Evolutionary conservation across 257 asterid genomes (phyloP).

Genomic region (Thymus quinquecostatus): DNA sequence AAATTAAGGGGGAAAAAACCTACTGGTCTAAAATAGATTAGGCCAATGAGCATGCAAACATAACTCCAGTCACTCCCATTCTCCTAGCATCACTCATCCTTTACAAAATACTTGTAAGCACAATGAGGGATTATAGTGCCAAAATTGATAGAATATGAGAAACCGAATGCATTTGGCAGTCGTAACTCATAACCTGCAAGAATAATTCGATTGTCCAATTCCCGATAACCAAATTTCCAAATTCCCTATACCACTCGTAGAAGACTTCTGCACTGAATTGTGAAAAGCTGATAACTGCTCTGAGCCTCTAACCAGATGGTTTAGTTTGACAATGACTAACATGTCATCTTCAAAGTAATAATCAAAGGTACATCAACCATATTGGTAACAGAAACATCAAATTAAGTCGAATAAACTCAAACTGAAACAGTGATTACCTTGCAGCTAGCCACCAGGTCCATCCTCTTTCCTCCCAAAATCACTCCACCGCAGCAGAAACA

Average conservation of each 20-base stretch:
- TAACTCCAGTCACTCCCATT: too few species aligned
- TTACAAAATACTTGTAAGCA: too few species aligned
- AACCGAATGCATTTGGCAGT: too few species aligned
- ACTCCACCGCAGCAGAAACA: constrained; percentile 34
- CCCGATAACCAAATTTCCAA: too few species aligned
- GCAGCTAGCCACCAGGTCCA: constrained; percentile 45
- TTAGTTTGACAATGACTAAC: neutral
- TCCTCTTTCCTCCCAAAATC: constrained; percentile 28
- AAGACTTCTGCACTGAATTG: neutral
- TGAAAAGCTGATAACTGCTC: constrained; percentile 9
- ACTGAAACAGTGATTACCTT: constrained; percentile 31
- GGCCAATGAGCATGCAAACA: neutral
- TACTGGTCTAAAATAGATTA: neutral
- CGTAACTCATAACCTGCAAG: too few species aligned
- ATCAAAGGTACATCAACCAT: constrained; percentile 5
- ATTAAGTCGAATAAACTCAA: neutral
- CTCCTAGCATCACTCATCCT: too few species aligned
- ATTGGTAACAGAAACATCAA: constrained; percentile 15
- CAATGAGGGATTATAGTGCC: too few species aligned
- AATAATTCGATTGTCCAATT: too few species aligned
- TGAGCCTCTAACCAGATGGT: constrained; percentile 6
- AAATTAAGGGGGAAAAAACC: neutral
- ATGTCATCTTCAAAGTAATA: neutral
- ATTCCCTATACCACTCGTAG: too few species aligned
- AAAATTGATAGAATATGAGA: too few species aligned